Percentiles rank a stretch among this genome's conserved stretches.
These are phyloP conservation scores for Arthrobotrys conoides DNA, from an alignment of 2,329 filamentous ascomycete species.

Conservation along the genomic window DNA sequence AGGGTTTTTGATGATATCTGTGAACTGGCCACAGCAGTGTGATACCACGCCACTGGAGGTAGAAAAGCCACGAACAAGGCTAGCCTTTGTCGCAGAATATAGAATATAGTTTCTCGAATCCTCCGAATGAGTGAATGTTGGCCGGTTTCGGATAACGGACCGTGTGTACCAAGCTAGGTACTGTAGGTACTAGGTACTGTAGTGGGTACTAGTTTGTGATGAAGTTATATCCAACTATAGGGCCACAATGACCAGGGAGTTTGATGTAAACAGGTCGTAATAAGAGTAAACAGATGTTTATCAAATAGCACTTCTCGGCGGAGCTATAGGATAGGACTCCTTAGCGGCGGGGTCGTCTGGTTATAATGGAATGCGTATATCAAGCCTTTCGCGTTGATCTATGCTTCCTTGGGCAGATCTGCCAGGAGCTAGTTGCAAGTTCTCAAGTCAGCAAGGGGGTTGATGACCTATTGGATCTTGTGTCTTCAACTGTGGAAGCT, in stretches of 20 bases:
- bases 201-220: background rate
- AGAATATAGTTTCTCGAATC: background rate
- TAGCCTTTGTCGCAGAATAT: background rate
- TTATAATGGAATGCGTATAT: constrained; percentile 19
- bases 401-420: constrained; percentile 50
- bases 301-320: constrained; percentile 3
- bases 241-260: background rate
- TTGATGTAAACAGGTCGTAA: constrained; percentile 10
- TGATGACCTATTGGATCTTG: background rate
- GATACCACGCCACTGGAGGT: background rate
- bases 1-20: background rate
- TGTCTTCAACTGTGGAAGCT: background rate
- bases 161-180: background rate
- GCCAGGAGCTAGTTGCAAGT: constrained; percentile 26
- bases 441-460: constrained; percentile 25
- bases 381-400: constrained; percentile 31
- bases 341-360: constrained; percentile 37
- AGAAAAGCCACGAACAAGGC: background rate
- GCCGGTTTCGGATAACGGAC: background rate
- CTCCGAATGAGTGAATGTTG: constrained; percentile 22
- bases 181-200: background rate
- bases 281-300: constrained; percentile 5
- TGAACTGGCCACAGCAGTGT: background rate
- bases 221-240: constrained; percentile 3
- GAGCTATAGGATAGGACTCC: constrained; percentile 7